phyloP scores from a whole-genome alignment of 306 rosid genomes.

The Vigna mungo region DNA sequence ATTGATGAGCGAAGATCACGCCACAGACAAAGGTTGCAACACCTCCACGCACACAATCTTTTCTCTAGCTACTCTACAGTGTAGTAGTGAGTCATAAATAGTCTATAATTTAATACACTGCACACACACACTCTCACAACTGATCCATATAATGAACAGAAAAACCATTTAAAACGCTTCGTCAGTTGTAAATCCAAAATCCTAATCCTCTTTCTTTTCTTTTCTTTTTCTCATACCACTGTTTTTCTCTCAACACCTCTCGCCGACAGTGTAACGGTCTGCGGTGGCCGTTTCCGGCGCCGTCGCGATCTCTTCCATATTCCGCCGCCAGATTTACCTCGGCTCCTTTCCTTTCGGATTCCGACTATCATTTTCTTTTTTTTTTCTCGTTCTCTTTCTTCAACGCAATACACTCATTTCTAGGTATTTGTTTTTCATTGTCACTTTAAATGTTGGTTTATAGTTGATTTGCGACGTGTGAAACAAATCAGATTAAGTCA shows the following conservation, averaged over 20 bases:
- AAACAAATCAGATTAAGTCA: slow-evolving; percentile 4
- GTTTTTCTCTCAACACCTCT: slow-evolving; percentile 17
- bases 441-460: background rate
- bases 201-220: background rate
- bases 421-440: slow-evolving; percentile 7
- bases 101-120: background rate
- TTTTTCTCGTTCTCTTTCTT: slow-evolving; percentile 19
- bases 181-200: background rate
- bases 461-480: slow-evolving; percentile 8
- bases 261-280: slow-evolving; percentile 69
- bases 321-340: slow-evolving; percentile 35
- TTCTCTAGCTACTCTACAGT: background rate
- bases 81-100: no score
- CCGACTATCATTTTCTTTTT: background rate
- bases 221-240: background rate
- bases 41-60: background rate
- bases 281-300: slow-evolving; percentile 48
- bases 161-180: slow-evolving; percentile 60
- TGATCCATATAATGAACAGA: background rate
- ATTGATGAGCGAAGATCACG: background rate
- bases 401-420: background rate
- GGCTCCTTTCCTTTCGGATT: slow-evolving; percentile 42
- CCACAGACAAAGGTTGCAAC: background rate
- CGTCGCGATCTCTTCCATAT: slow-evolving; percentile 48
- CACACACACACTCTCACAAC: background rate